A percentile compares a stretch with the other conserved stretches of the same genome.
These are phyloP conservation scores for Nematocida sp. DNA, from an alignment of 371 early-diverging fungal species.

Conservation along the genomic window DNA sequence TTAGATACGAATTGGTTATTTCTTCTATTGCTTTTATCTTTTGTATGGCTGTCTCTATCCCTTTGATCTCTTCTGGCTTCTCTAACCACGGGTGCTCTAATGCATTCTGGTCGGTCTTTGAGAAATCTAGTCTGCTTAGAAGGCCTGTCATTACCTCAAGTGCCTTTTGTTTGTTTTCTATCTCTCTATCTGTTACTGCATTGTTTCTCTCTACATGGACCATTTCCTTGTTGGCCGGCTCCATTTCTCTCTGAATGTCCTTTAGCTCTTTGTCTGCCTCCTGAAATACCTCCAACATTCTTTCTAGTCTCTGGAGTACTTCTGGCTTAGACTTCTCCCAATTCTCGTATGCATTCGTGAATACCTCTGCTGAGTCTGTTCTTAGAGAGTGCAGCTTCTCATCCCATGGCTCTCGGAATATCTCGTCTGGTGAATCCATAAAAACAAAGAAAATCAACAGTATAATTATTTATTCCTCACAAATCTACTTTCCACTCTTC, in stretches of 20 bases:
- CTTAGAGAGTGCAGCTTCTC: neutral
- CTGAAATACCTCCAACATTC: neutral
- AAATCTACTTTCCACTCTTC: conserved; percentile 39
- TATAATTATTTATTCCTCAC: neutral
- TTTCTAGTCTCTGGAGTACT: neutral
- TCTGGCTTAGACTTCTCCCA: neutral
- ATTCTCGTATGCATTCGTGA: neutral
- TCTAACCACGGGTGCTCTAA: conserved; percentile 33
- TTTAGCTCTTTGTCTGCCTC: neutral
- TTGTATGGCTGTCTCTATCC: conserved; percentile 36
- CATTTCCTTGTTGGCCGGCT: conserved; percentile 36
- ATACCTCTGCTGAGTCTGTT: neutral
- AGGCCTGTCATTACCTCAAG: conserved; percentile 12
- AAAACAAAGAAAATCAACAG: conserved; percentile 2
- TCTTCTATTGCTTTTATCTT: neutral
- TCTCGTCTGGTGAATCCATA: conserved; percentile 42
- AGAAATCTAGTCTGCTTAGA: neutral
- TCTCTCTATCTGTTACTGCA: conserved; percentile 42
- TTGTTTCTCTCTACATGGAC: conserved; percentile 20
- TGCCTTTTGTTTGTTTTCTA: conserved; percentile 29
- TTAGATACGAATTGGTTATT: neutral
- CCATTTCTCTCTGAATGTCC: conserved; percentile 10
- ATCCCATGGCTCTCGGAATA: conserved; percentile 38
- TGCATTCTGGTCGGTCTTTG: conserved; percentile 6
- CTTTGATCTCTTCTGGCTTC: conserved; percentile 47